Percentiles rank a stretch among this genome's conserved stretches.
Conservation (phyloP, 148 eudicot genomes). For the Rhododendron ferrugineum region DNA sequence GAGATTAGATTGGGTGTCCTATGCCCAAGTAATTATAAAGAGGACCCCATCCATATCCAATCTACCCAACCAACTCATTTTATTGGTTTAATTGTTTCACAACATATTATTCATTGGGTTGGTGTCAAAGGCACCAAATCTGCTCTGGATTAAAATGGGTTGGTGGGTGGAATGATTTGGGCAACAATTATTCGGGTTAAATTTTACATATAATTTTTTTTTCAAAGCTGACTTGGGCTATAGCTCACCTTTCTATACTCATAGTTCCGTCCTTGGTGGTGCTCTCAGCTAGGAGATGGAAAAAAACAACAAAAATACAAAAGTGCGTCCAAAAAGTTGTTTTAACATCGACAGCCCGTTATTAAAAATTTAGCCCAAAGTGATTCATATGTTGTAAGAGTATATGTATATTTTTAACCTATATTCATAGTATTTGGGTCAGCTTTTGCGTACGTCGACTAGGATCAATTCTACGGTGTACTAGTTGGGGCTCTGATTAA, state of each 20-base stretch:
- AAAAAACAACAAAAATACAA: not conserved
- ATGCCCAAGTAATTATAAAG: not conserved
- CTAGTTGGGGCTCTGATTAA: not conserved
- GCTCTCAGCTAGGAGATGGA: not conserved
- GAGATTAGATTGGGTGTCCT: constrained; percentile 6
- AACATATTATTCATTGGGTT: not conserved
- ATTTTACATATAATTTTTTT: too few species aligned
- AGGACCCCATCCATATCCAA: not conserved
- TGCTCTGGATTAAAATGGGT: too few species aligned
- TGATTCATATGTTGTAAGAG: not conserved
- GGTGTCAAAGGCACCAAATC: too few species aligned
- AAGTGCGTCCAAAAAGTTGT: not conserved
- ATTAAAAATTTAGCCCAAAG: not conserved
- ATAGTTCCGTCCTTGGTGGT: not conserved
- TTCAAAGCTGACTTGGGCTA: too few species aligned
- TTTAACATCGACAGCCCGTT: not conserved
- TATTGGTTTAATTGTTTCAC: not conserved
- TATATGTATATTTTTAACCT: too few species aligned
- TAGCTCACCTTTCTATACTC: too few species aligned
- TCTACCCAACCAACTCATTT: constrained; percentile 6
- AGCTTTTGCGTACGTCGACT: too few species aligned
- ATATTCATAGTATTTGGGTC: not conserved
- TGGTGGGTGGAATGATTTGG: too few species aligned
- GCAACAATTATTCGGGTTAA: too few species aligned
- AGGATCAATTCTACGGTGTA: too few species aligned